Base-by-base conservation (phyloP, 805 yeast species). In the Saturnispora dispora region DNA sequence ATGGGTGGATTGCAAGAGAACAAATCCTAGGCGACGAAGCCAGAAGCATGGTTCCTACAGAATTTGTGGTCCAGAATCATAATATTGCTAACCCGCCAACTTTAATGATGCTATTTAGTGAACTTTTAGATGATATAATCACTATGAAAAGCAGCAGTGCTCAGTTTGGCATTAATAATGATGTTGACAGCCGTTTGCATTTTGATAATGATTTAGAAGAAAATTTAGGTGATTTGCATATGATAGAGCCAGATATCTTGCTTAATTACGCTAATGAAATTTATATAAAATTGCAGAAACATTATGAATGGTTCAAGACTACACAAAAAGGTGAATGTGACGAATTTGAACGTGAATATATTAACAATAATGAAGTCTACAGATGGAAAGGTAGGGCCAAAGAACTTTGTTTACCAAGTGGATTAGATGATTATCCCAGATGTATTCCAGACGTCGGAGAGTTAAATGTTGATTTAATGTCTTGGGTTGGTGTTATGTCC, bases 1-100 rank as follows among this genome's bases (percentile, higher is more conserved):
- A 85, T 55, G 99, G 99, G 0, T 93, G 98, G 97, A 85, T 93
- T 58, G 96, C 96, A 2, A 77, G 99, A 55, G 99, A 93, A 64
- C 95, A 88, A 60, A 91, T 93, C 30, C 72, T 93, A 44, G 99
- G 99, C 1, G 82, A 81, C 6, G 98, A 93, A 64, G 89, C 91
- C 37, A 78, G 98, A 63, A 76, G 85, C 44, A 81, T 85, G 60
- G 98, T 93, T 5, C 98, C 98, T 0, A 71, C 64, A 7, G 87
- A 85, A 55, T 91, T 91, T 64, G 83, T 77, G 58, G 84, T 81
- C 10, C 99, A 93, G 68, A 85, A 85, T 64, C 95, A 96, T 3
- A 78, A 82, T 53, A 83, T 87, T 61, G 97, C 96, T 8, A 93
- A 91, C 59, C 99, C 99, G 1, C 99, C 99, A 18, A 93, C 98